These are phyloP conservation scores for Colletotrichum coccodes DNA, from an alignment of 2,329 filamentous ascomycete species.

Conservation along the genomic window DNA sequence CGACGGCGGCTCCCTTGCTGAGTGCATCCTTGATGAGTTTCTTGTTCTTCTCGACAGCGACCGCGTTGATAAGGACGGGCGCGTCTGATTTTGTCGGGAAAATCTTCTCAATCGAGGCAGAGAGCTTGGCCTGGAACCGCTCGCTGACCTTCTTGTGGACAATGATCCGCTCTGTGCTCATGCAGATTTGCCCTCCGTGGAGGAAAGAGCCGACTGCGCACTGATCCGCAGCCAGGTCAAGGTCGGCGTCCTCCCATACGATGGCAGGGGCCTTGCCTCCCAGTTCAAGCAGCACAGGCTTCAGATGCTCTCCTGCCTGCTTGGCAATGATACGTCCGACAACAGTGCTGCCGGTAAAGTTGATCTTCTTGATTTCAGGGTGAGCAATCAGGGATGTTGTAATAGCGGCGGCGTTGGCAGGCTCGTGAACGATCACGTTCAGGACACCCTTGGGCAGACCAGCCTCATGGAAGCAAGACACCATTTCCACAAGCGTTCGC, in stretches of 20 bases:
- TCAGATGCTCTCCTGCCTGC: conserved; percentile 77
- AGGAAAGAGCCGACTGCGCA: conserved; percentile 78
- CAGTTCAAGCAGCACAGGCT: conserved; percentile 83
- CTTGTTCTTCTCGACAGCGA: conserved; percentile 71
- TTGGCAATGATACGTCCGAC: conserved; percentile 80
- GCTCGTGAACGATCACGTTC: conserved; percentile 75
- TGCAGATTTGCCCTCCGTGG: conserved; percentile 84
- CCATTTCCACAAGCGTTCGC: conserved; percentile 70
- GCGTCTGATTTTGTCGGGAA: conserved; percentile 68
- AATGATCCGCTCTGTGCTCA: conserved; percentile 81
- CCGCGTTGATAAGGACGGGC: conserved; percentile 76
- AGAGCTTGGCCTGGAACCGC: conserved; percentile 58
- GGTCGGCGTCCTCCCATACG: conserved; percentile 82
- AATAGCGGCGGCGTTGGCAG: conserved; percentile 73
- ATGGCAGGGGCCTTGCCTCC: conserved; percentile 86
- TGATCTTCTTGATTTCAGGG: conserved; percentile 79
- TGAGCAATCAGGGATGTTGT: conserved; percentile 76
- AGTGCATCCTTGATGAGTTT: conserved; percentile 69
- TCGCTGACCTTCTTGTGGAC: conserved; percentile 60
- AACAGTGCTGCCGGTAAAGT: conserved; percentile 83
- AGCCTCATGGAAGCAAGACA: conserved; percentile 74
- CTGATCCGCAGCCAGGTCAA: conserved; percentile 75
- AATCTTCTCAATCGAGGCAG: conserved; percentile 50
- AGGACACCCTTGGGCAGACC: conserved; percentile 80
- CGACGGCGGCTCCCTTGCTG: conserved; percentile 67